These are phyloP conservation scores for Sungouiozyma intestinalis DNA, from an alignment of 805 yeast genomes.

Conservation along the genomic window DNA sequence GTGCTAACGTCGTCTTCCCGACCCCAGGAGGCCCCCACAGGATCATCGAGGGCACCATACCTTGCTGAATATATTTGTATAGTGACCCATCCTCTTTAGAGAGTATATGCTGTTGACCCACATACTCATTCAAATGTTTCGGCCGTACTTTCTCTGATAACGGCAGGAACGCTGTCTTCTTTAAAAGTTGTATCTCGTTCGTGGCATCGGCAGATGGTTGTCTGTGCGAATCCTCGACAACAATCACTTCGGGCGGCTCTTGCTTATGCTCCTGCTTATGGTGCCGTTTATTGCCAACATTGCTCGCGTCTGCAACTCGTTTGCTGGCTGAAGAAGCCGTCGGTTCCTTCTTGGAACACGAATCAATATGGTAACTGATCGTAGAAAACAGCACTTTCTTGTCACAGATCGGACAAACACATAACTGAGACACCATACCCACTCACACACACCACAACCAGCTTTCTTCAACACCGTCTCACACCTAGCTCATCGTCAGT, in stretches of 20 bases:
- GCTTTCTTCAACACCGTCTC: neutral
- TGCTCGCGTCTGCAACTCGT: neutral
- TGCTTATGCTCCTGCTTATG: neutral
- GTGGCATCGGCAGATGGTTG: too few species aligned
- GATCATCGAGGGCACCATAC: conserved; percentile 75
- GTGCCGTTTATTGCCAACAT: neutral
- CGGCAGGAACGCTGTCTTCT: conserved; percentile 32
- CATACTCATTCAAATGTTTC: conserved; percentile 47
- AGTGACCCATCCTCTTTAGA: conserved; percentile 52
- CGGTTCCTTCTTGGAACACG: conserved; percentile 9
- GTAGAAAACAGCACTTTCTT: conserved; percentile 15
- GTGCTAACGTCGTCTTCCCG: conserved; percentile 76
- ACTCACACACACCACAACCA: too few species aligned
- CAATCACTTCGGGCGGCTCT: too few species aligned
- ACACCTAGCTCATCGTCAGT: neutral
- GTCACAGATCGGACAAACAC: conserved; percentile 26
- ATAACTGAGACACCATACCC: conserved; percentile 14
- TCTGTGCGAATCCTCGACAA: too few species aligned
- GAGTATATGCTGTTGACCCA: conserved; percentile 79
- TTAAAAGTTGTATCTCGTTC: conserved; percentile 18
- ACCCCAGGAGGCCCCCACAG: conserved; percentile 96
- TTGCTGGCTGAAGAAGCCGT: neutral
- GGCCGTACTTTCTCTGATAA: conserved; percentile 85
- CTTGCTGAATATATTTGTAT: conserved; percentile 47
- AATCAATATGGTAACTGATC: conserved; percentile 26